Evolutionary conservation across 768 basidiomycete species (phyloP).

Genomic region (Lactarius trivialis): DNA sequence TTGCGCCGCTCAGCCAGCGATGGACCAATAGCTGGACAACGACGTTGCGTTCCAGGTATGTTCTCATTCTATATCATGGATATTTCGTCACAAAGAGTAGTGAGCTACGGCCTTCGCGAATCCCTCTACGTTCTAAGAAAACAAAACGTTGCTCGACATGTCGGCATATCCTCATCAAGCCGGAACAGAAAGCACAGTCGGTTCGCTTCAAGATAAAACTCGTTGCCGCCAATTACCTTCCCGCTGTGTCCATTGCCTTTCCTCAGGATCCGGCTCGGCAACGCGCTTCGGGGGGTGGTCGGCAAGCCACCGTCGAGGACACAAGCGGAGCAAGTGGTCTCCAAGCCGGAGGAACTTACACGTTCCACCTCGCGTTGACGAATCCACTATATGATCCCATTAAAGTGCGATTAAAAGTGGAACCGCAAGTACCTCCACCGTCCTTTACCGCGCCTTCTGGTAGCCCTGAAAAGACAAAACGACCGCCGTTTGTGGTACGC

Average conservation of each 20-base stretch:
- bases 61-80: slow-evolving; percentile 12
- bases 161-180: slow-evolving; percentile 95
- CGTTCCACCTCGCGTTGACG: slow-evolving; percentile 84
- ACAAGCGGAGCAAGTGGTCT: slow-evolving; percentile 35
- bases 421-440: slow-evolving; percentile 42
- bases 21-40: slow-evolving; percentile 78
- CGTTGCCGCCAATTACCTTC: slow-evolving; percentile 91
- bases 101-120: slow-evolving; percentile 79
- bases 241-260: slow-evolving; percentile 68
- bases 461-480: slow-evolving; percentile 48
- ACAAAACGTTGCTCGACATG: slow-evolving; percentile 94
- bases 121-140: slow-evolving; percentile 87
- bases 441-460: slow-evolving; percentile 31
- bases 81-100: slow-evolving; percentile 35
- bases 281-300: slow-evolving; percentile 32
- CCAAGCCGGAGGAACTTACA: slow-evolving; percentile 73
- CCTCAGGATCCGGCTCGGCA: slow-evolving; percentile 37
- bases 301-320: slow-evolving; percentile 36
- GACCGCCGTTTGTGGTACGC: slow-evolving; percentile 73
- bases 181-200: slow-evolving; percentile 93
- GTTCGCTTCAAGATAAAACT: slow-evolving; percentile 97
- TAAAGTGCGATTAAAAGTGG: slow-evolving; percentile 79
- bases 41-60: slow-evolving; percentile 59
- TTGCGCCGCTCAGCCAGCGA: slow-evolving; percentile 69
- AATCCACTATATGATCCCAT: slow-evolving; percentile 97